Evolutionary conservation across 2,329 filamentous ascomycete genomes (phyloP), one percentile per base, ranked within the genome.

Genomic region (Diaporthe amygdali): DNA sequence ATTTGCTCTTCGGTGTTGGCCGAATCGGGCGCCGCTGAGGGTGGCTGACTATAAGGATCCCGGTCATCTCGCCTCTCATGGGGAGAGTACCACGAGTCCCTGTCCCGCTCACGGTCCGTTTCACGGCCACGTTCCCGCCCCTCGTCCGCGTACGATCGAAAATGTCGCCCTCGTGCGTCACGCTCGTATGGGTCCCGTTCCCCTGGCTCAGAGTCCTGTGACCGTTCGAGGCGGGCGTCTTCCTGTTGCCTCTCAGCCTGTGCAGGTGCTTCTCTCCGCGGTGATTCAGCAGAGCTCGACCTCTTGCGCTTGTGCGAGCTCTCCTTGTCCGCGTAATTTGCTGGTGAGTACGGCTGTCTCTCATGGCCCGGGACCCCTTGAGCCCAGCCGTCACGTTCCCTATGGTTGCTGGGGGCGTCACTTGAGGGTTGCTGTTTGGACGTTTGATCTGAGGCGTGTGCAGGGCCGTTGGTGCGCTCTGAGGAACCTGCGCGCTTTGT

Each of bases 221-320:
- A 67, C 54, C 72, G 76, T 46, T 75, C 71, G 27, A 27, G 56
- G 17, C 51, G 74, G 49, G 69, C 63, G 14, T 81, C 83, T 51
- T 82, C 83, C 71, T 76, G 79, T 71, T 73, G 79, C 74, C 77
- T 79, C 73, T 76, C 80, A 73, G 82, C 71, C 59, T 75, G 76
- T 10, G 69, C 30, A 34, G 64, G 73, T 47, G 70, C 74, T 30
- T 86, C 84, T 74, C 82, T 81, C 68, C 81, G 78, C 8, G 79
- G 44, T 20, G 61, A 79, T 69, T 91, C 91, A 46, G 84, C 80
- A 7, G 92, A 93, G 55, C 85, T 83, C 8, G 93, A 94, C 72
- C 93, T 89, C 81, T 94, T 96, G 76, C 90, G 89, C 81, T 92
- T 92, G 76, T 90, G 86, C 22, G 86, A 82, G 20, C 76, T 78